Conservation (phyloP, 495 filamentous ascomycete species). For the Xylaria intraflava region DNA sequence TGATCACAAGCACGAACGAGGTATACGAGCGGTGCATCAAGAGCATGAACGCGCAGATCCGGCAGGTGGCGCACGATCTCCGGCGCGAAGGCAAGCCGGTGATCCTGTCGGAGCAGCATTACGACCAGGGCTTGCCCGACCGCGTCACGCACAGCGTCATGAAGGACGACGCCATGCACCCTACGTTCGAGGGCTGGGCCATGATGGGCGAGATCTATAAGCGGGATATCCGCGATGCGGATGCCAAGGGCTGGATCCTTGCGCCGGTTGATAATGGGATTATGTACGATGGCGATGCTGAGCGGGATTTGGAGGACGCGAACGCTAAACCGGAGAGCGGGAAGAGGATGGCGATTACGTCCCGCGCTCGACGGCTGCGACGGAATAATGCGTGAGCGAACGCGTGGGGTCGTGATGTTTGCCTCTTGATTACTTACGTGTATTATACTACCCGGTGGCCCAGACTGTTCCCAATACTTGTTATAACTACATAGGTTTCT, state of each 20-base stretch:
- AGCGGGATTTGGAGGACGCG: slow-evolving; percentile 19
- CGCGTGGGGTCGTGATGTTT: too few species aligned
- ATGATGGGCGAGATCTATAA: slow-evolving; percentile 43
- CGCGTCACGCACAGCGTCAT: slow-evolving; percentile 21
- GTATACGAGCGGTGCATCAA: slow-evolving; percentile 29
- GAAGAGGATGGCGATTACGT: neutral
- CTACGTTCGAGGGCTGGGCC: slow-evolving; percentile 37
- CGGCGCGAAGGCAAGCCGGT: slow-evolving; percentile 28
- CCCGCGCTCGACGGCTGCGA: slow-evolving; percentile 1
- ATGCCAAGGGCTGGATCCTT: slow-evolving; percentile 31
- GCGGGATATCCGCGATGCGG: slow-evolving; percentile 30
- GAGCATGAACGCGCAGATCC: slow-evolving; percentile 27
- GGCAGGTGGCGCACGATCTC: slow-evolving; percentile 31
- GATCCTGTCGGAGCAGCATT: slow-evolving; percentile 21
- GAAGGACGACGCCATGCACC: slow-evolving; percentile 27
- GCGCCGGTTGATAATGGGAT: slow-evolving; percentile 28
- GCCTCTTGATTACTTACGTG: too few species aligned
- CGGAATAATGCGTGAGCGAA: neutral
- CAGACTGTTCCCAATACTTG: too few species aligned
- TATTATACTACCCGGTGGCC: too few species aligned
- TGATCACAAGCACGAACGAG: slow-evolving; percentile 19
- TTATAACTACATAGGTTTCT: too few species aligned
- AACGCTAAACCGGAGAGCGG: neutral
- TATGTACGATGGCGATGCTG: slow-evolving; percentile 22
- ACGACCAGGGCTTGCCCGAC: slow-evolving; percentile 21